Conservation (phyloP, 1,139 yeast genomes). For the Chernovozyma sophiae-reginae region DNA sequence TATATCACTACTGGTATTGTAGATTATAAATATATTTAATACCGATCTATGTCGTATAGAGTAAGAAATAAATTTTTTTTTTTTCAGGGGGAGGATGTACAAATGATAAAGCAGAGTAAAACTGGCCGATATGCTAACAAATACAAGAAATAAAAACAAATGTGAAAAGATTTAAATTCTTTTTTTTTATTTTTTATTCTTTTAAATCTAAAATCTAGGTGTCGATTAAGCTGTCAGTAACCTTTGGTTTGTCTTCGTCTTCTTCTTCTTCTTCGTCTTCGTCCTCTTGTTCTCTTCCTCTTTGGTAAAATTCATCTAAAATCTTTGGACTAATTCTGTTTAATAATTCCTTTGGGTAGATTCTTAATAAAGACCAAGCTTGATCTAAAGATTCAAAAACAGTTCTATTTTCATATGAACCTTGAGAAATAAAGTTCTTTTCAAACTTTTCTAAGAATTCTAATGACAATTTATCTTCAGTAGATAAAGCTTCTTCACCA, state of each 20-base stretch:
- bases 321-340: constrained; percentile 98
- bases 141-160: constrained; percentile 1
- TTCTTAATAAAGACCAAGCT: constrained; percentile 97
- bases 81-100: not conserved
- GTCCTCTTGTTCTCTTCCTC: constrained; percentile 62
- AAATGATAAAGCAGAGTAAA: not conserved
- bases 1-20: not conserved
- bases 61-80: not conserved
- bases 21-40: not conserved
- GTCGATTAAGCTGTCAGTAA: constrained; percentile 44
- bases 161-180: not conserved
- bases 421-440: constrained; percentile 90
- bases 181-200: not conserved
- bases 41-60: not conserved
- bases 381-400: constrained; percentile 93
- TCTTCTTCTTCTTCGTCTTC: constrained; percentile 52
- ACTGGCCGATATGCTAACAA: not conserved
- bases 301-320: constrained; percentile 88
- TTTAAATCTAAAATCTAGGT: constrained; percentile 28
- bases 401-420: constrained; percentile 92
- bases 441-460: constrained; percentile 98
- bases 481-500: constrained; percentile 98
- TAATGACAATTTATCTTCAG: constrained; percentile 93
- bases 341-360: constrained; percentile 97
- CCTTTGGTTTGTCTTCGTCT: constrained; percentile 32